Evolutionary conservation across 495 filamentous ascomycete species (phyloP), one percentile per base, ranked within the genome.

Genomic region (Penicillium canescens): DNA sequence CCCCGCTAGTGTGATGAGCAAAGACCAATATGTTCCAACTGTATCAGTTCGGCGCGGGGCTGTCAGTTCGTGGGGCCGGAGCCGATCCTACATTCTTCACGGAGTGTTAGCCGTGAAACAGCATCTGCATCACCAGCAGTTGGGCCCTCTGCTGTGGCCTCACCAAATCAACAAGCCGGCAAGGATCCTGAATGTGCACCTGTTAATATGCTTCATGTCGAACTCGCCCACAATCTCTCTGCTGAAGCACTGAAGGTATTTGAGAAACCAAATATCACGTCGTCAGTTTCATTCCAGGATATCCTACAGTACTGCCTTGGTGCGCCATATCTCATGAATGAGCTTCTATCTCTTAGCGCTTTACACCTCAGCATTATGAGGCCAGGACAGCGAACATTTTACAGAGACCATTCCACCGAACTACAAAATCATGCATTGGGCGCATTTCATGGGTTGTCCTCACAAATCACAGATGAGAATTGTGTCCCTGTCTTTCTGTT

Each of bases 1-100:
- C 24, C 7, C 37, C 2, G n/a, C 8, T 12, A 75, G 70, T 75
- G 70, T 37, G 71, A 74, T 50, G 72, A 75, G 44, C 56, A 53
- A 23, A 55, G 59, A 12, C 72, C 69, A 3, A 53, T 61, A 28
- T 75, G 69, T 41, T 65, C 65, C 49, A 69, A 74, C 50, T 75
- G 70, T 43, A 58, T 50, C 20, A 59, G 56, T 9, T 66, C 70
- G 1, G 65, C 69, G 42, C 63, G 67, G 10, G 11, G 35, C 1
- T 71, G 68, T 42, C 48, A 63, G 46, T 71, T 49, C 18, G 14
- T 40, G 24, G 36, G 23, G 23, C 14, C 36, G 16, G 13, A n/a
- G 4, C 0, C 24, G 18, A 12, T 31, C 6, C 48, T 18, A 28
- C 26, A 38, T 16, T 13, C 14, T 6, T 49, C 46, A 11, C 36